A percentile compares a stretch with the other conserved stretches of the same genome.
phyloP scores from a whole-genome alignment of 2,329 filamentous ascomycete species.

The Monosporascus sp. region DNA sequence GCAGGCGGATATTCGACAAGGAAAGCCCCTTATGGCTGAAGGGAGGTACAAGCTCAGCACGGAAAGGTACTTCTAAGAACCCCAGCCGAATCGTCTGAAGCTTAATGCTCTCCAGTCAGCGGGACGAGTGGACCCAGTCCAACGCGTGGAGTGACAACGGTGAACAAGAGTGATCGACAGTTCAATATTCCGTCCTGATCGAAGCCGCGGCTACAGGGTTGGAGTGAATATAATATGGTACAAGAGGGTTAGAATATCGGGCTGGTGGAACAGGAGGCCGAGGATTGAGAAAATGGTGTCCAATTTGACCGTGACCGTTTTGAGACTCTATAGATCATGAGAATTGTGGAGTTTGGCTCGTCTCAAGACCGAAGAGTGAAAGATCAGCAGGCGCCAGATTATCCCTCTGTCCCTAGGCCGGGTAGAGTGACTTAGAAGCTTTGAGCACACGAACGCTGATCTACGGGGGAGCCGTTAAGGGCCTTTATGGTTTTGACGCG shows the following conservation, averaged over 20 bases:
- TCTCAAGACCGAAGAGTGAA: conserved; percentile 31
- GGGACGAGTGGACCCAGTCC: conserved; percentile 36
- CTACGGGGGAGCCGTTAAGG: not conserved
- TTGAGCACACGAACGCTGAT: conserved; percentile 10
- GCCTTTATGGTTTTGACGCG: not conserved
- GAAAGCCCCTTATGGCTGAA: conserved; percentile 25
- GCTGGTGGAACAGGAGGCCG: conserved; percentile 23
- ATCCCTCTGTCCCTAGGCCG: conserved; percentile 19
- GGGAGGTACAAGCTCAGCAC: conserved; percentile 32
- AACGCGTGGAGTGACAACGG: conserved; percentile 41
- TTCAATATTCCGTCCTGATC: conserved; percentile 46
- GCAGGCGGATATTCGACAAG: conserved; percentile 32
- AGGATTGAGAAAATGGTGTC: conserved; percentile 27
- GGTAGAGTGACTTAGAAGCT: conserved; percentile 18
- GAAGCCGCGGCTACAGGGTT: conserved; percentile 41
- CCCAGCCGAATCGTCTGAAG: conserved; percentile 34
- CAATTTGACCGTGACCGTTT: conserved; percentile 31
- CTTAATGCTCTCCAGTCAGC: conserved; percentile 38
- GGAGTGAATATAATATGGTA: conserved; percentile 19
- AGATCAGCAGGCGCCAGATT: conserved; percentile 30
- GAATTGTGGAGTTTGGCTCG: conserved; percentile 31
- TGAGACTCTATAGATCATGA: conserved; percentile 27
- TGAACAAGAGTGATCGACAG: conserved; percentile 50
- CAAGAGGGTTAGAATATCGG: conserved; percentile 23
- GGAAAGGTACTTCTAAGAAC: conserved; percentile 33